These are phyloP conservation scores for Azolla pinnata DNA, from an alignment of 75 land plant species.

Conservation along the genomic window DNA sequence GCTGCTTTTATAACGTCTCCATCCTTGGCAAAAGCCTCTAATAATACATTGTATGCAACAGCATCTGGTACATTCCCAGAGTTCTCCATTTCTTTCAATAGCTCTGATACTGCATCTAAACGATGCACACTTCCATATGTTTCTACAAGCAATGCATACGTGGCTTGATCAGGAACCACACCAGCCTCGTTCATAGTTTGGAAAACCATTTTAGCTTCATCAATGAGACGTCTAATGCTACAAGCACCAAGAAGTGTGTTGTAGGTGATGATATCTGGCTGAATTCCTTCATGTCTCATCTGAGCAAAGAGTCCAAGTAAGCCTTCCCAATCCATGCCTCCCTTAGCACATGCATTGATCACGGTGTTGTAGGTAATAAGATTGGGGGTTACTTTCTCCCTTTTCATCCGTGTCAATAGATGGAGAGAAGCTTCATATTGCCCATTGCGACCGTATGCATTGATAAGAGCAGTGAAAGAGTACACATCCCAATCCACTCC, in stretches of 20 bases:
- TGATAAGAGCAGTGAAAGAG: conserved; percentile 81
- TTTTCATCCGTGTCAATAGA: conserved; percentile 74
- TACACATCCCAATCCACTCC: conserved; percentile 56
- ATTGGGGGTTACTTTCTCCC: conserved; percentile 54
- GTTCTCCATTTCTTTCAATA: conserved; percentile 69
- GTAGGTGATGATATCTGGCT: conserved; percentile 88
- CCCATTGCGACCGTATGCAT: conserved; percentile 87
- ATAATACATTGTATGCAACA: conserved; percentile 62
- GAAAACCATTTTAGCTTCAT: conserved; percentile 94
- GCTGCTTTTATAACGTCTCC: conserved; percentile 56
- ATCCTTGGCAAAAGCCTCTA: conserved; percentile 56
- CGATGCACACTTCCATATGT: conserved; percentile 48
- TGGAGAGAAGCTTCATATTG: conserved; percentile 57
- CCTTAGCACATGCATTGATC: conserved; percentile 77
- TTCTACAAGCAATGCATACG: conserved; percentile 64
- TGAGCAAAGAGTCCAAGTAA: conserved; percentile 80
- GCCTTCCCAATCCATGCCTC: conserved; percentile 76
- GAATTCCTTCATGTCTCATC: conserved; percentile 91
- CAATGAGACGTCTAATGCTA: conserved; percentile 52
- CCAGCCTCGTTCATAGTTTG: conserved; percentile 94
- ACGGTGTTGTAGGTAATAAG: conserved; percentile 84
- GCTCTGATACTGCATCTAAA: conserved; percentile 56
- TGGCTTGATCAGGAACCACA: conserved; percentile 59
- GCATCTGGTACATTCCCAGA: conserved; percentile 78
- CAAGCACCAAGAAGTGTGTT: conserved; percentile 85